Base-by-base conservation (phyloP, 495 filamentous ascomycete genomes). In the Xanthoparmelia taractica region DNA sequence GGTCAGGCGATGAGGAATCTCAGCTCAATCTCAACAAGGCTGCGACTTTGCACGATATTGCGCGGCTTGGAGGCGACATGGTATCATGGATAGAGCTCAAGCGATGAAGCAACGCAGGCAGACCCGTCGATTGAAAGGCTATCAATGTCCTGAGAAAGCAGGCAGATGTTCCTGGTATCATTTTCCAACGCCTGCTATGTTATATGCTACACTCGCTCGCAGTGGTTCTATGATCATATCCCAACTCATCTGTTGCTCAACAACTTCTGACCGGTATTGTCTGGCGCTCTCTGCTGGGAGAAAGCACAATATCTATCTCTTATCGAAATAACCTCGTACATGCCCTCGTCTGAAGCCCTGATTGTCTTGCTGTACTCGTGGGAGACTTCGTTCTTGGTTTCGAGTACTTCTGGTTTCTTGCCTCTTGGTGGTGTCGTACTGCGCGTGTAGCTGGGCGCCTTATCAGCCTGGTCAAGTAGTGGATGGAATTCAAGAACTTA, bases 321-420 rank as follows among this genome's bases (percentile, higher is more conserved):
- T 73, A 98, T 96, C 8, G 90, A 86, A 59, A 96, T 87, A 17
- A 97, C 95, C 76, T 98, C 94, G 66, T 98, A 98, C 57, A 90
- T 96, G 34, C 94, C 94, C 77, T 97, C 94, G 70, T 95, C 89
- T 50, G 85, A 90, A 18, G 90, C 92, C 70, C 82, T 82, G 65
- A 96, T 82, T 27, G 84, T 85, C 77, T 92, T 90, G 66, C 77
- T 85, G 70, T 90, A 82, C 64, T 91, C 90, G 63, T 92, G 80
- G 29, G 87, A 92, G 10, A 87, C 84, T 63, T 94, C 90, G 64
- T 92, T 90, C 68, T 89, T 85, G 68, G 92, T 96, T 74, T 97
- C 94, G 27, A 97, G 77, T 23, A 98, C 82, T 70, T 86, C 81
- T 10, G 87, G 79, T 70, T 85, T 90, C 71, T 84, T 84, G 4